A percentile compares a stretch with the other conserved stretches of the same genome.
These are phyloP conservation scores for Euphorbia lathyris DNA, from an alignment of 345 rosid genomes.

Conservation along the genomic window DNA sequence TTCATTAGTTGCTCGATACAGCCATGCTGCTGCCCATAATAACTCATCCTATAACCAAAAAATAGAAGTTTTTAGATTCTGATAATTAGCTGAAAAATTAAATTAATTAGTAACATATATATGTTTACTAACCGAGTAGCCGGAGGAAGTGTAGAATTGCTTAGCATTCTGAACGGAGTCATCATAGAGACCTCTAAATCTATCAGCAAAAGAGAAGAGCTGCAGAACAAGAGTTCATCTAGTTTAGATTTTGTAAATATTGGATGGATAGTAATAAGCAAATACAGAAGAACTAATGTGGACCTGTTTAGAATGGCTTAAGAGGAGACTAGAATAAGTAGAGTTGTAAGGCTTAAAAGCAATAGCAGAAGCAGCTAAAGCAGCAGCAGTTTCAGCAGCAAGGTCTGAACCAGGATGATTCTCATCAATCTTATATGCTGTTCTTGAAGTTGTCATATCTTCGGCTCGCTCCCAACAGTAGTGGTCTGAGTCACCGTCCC, in stretches of 20 bases:
- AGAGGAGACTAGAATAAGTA: slow-evolving; percentile 60
- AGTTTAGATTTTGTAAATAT: too few relatives aligned
- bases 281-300: too few relatives aligned
- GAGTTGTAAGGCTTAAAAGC: slow-evolving; percentile 80
- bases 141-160: slow-evolving; percentile 29
- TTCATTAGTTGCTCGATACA: slow-evolving; percentile 61
- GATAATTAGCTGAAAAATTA: neutral
- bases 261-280: too few relatives aligned
- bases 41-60: slow-evolving; percentile 75
- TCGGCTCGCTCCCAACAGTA: slow-evolving; percentile 85
- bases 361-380: slow-evolving; percentile 71
- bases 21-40: slow-evolving; percentile 83
- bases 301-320: slow-evolving; percentile 73
- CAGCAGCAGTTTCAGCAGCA: slow-evolving; percentile 82
- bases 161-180: slow-evolving; percentile 25
- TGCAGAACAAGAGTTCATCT: slow-evolving; percentile 5
- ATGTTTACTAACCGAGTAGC: slow-evolving; percentile 31
- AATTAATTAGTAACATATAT: too few relatives aligned
- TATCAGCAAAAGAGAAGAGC: slow-evolving; percentile 32
- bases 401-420: slow-evolving; percentile 77
- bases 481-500: slow-evolving; percentile 83
- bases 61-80: neutral
- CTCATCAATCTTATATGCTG: slow-evolving; percentile 64
- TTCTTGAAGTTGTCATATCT: slow-evolving; percentile 87
- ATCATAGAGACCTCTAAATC: slow-evolving; percentile 27